A percentile compares a stretch with the other conserved stretches of the same genome.
phyloP scores from a whole-genome alignment of 495 filamentous ascomycete genomes.

The Penicillium bovifimosum region DNA sequence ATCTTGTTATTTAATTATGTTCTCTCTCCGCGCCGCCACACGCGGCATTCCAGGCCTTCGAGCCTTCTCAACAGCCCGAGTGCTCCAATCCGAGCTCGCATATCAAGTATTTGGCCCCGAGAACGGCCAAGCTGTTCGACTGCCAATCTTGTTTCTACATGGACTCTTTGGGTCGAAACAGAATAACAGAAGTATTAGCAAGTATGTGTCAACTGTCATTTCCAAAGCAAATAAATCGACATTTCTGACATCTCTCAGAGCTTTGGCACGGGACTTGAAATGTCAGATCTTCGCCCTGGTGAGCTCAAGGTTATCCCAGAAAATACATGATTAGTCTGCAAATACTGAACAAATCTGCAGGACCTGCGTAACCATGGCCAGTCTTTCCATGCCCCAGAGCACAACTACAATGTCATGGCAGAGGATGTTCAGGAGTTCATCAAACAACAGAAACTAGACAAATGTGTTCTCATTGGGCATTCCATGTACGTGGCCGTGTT shows the following conservation, averaged over 20 bases:
- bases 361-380: slow-evolving; percentile 95
- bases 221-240: not conserved
- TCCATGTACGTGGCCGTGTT: slow-evolving; percentile 65
- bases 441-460: slow-evolving; percentile 59
- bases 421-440: slow-evolving; percentile 84
- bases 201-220: slow-evolving; percentile 61
- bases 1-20: slow-evolving; percentile 8
- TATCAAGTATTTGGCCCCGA: slow-evolving; percentile 42
- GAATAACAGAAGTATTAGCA: slow-evolving; percentile 94
- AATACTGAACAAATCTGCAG: slow-evolving; percentile 34
- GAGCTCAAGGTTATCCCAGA: slow-evolving; percentile 24
- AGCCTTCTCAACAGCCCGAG: slow-evolving; percentile 33
- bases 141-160: slow-evolving; percentile 84
- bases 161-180: slow-evolving; percentile 94
- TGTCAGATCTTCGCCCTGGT: slow-evolving; percentile 81
- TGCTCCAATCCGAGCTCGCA: slow-evolving; percentile 29
- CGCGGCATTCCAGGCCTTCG: slow-evolving; percentile 20
- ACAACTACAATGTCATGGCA: slow-evolving; percentile 84
- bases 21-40: slow-evolving; percentile 18
- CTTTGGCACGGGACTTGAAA: slow-evolving; percentile 73
- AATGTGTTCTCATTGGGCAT: slow-evolving; percentile 80
- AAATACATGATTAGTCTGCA: not conserved
- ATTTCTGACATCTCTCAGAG: slow-evolving; percentile 45
- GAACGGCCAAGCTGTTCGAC: slow-evolving; percentile 29
- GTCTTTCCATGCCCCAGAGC: slow-evolving; percentile 67